phyloP scores from a whole-genome alignment of 768 basidiomycete genomes.

The Phanerodontia chrysosporium region DNA sequence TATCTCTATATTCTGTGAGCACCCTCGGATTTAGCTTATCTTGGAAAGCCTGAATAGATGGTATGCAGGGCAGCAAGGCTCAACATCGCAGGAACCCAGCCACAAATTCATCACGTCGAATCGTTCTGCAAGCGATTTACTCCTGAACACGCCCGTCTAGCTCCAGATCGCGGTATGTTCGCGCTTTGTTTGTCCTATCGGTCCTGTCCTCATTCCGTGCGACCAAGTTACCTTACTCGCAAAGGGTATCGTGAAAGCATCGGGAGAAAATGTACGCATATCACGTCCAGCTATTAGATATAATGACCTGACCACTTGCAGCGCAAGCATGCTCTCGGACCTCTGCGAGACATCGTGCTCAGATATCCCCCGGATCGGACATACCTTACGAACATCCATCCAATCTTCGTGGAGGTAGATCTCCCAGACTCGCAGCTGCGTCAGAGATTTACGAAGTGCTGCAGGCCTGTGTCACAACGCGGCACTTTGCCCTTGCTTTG shows the following conservation, averaged over 20 bases:
- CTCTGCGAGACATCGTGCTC: conserved; percentile 54
- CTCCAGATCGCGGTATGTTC: conserved; percentile 61
- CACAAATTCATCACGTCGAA: conserved; percentile 39
- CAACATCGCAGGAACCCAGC: conserved; percentile 33
- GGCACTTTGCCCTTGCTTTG: conserved; percentile 52
- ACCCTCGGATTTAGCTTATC: not conserved
- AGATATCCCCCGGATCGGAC: conserved; percentile 56
- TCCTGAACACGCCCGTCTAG: conserved; percentile 58
- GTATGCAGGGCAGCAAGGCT: conserved; percentile 57
- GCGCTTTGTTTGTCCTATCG: conserved; percentile 6
- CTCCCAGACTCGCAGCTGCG: too few species aligned
- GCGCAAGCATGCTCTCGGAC: conserved; percentile 46
- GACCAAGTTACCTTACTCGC: conserved; percentile 60
- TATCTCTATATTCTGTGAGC: conserved; percentile 73
- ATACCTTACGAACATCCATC: conserved; percentile 68
- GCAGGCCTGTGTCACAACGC: conserved; percentile 58
- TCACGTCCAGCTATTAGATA: conserved; percentile 1
- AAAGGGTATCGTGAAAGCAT: conserved; percentile 52
- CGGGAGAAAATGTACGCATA: conserved; percentile 50
- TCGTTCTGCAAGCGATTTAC: conserved; percentile 62
- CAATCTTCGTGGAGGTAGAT: conserved; percentile 62
- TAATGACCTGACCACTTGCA: conserved; percentile 25
- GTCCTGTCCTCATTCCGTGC: not conserved
- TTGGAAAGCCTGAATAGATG: not conserved
- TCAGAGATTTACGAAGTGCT: too few species aligned